A percentile compares a stretch with the other conserved stretches of the same genome.
Conservation (phyloP, 225 moss, liverwort and hornwort genomes). For the Polytrichum formosum region DNA sequence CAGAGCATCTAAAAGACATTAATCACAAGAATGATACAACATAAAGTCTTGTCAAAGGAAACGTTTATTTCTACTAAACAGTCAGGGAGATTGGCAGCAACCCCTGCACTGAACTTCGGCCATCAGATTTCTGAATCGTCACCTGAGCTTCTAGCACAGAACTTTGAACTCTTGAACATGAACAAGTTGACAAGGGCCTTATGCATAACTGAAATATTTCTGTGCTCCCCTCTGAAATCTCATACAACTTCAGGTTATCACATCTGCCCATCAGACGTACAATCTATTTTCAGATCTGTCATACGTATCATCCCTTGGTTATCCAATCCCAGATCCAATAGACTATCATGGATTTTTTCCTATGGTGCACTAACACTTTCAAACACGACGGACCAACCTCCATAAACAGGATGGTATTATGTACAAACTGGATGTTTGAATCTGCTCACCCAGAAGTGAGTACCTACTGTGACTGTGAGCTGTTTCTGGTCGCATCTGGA, state of each 20-base stretch:
- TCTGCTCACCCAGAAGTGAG: conserved; percentile 18
- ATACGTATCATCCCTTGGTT: neutral
- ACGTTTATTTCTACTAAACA: too few relatives aligned
- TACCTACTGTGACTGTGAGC: conserved; percentile 15
- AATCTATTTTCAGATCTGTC: neutral
- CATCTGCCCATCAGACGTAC: neutral
- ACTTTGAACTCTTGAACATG: neutral
- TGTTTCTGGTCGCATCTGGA: conserved; percentile 35
- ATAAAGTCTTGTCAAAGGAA: too few relatives aligned
- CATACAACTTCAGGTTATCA: conserved; percentile 1
- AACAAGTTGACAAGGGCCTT: neutral
- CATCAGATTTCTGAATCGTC: neutral
- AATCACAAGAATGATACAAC: too few relatives aligned
- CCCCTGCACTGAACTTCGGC: too few relatives aligned
- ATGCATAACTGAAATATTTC: neutral
- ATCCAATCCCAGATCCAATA: conserved; percentile 4
- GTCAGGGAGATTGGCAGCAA: too few relatives aligned
- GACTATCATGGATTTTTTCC: conserved; percentile 16
- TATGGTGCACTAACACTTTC: conserved; percentile 24
- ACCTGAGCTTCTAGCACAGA: conserved; percentile 2
- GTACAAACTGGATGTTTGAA: conserved; percentile 48
- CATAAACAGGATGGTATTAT: conserved; percentile 43
- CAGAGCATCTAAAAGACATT: too few relatives aligned
- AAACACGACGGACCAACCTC: conserved; percentile 20
- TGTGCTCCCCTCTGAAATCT: neutral